Base-by-base conservation (phyloP, 371 early-diverging fungal genomes). In the Apophysomyces ossiformis region DNA sequence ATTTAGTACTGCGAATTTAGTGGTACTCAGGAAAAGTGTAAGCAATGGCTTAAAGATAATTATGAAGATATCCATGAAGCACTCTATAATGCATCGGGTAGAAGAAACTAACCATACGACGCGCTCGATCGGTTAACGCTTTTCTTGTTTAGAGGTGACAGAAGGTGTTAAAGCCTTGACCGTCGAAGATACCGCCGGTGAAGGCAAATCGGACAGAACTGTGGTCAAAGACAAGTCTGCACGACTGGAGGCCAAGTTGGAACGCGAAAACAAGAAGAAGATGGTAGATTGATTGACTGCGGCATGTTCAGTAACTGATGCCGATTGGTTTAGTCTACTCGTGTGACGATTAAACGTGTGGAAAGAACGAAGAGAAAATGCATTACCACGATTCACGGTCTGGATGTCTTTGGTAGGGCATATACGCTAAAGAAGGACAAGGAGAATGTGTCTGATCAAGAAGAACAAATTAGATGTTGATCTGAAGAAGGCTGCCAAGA, bases 401-500 rank as follows among this genome's bases (percentile, higher is more conserved):
- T 95, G 72, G 92, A 95, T 71, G 72, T 86, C 37, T 95, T 93
- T 82, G 90, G 88, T 85, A 80, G 63, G 69, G 32, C 32, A 26
- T 26, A 26, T 26, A 74, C 26, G 5, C n/a, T 44, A 18, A 18
- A 16, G 38, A 13, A 54, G 12, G 15, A 35, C 18, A 26, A 15
- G 26, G 36, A n/a, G 18, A 57, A 69, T 39, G 38, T 60, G 36
- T 39, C n/a, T 44, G 36, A 44, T 43, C 15, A 38, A n/a, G 36
- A 65, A 39, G 35, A 61, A 41, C 36, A 15, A 15, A 36, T 37
- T 38, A 93, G 93, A 88, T 61, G 90, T 97, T 47, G 97, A 96
- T 69, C 79, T 98, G 71, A 97, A 96, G 73, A 95, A 95, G 76
- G 95, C 94, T 4, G 93, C 96, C 69, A 98, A 98, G 76, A 77